Conservation (phyloP, 495 filamentous ascomycete genomes). For the Cryomyces minteri region DNA sequence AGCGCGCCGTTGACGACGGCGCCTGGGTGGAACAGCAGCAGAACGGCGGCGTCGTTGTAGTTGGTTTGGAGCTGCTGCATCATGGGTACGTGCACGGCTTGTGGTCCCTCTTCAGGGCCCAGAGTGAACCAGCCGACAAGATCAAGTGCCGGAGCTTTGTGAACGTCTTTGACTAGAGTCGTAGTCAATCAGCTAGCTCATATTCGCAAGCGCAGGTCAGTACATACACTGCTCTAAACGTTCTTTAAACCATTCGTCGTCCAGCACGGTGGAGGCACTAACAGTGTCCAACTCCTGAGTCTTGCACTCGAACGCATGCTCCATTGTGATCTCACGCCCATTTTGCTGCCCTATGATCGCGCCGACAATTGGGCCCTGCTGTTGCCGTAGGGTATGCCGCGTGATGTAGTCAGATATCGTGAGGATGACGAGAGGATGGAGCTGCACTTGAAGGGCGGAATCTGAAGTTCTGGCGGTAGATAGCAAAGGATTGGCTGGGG, state of each 20-base stretch:
- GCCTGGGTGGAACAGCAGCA: slow-evolving; percentile 68
- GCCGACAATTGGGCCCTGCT: slow-evolving; percentile 62
- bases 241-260: slow-evolving; percentile 56
- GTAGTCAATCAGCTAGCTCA: background rate
- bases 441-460: slow-evolving; percentile 61
- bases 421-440: slow-evolving; percentile 89
- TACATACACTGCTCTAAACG: slow-evolving; percentile 68
- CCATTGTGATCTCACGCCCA: slow-evolving; percentile 76
- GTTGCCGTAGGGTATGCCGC: slow-evolving; percentile 60
- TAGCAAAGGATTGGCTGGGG: slow-evolving; percentile 35
- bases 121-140: slow-evolving; percentile 94
- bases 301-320: slow-evolving; percentile 77
- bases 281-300: slow-evolving; percentile 23
- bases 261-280: slow-evolving; percentile 32
- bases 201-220: background rate
- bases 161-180: slow-evolving; percentile 62
- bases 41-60: slow-evolving; percentile 71
- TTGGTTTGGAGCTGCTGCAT: slow-evolving; percentile 54
- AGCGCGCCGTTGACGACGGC: slow-evolving; percentile 27
- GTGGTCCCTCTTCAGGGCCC: slow-evolving; percentile 52
- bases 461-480: slow-evolving; percentile 48
- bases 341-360: slow-evolving; percentile 79
- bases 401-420: slow-evolving; percentile 95
- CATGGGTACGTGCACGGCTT: slow-evolving; percentile 44
- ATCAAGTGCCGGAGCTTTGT: slow-evolving; percentile 66